Conservation (phyloP, 1,139 yeast species). For the Pneumocystis jirovecii region DNA sequence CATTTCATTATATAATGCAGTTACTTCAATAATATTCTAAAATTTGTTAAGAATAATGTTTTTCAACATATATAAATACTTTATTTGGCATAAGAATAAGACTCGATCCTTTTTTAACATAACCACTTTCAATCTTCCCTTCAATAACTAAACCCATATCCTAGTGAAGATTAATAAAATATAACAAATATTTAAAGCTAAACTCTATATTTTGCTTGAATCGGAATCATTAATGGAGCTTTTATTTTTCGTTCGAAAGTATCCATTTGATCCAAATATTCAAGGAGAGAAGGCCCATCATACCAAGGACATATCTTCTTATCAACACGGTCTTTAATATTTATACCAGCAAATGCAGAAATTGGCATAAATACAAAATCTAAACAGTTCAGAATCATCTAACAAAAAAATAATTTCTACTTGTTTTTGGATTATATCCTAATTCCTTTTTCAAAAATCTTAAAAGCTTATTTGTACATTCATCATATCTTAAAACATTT, state of each 20-base stretch:
- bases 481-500: conserved; percentile 51
- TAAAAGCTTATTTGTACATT: conserved; percentile 73
- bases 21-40: conserved; percentile 53
- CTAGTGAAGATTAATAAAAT: not conserved
- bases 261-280: conserved; percentile 70
- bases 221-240: conserved; percentile 95
- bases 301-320: conserved; percentile 78
- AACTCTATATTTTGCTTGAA: conserved; percentile 71
- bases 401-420: conserved; percentile 9
- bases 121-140: conserved; percentile 96
- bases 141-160: conserved; percentile 85
- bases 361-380: conserved; percentile 92
- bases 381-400: conserved; percentile 33
- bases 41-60: not conserved
- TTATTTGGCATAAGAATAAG: conserved; percentile 88
- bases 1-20: conserved; percentile 80
- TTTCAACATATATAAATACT: conserved; percentile 8
- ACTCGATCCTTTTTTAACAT: conserved; percentile 60
- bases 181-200: conserved; percentile 27
- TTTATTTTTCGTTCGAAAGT: conserved; percentile 73
- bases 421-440: conserved; percentile 41
- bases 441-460: conserved; percentile 62
- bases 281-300: conserved; percentile 78
- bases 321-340: conserved; percentile 72
- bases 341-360: conserved; percentile 95